phyloP scores from a whole-genome alignment of 306 rosid genomes.

The Cicer bijugum region DNA sequence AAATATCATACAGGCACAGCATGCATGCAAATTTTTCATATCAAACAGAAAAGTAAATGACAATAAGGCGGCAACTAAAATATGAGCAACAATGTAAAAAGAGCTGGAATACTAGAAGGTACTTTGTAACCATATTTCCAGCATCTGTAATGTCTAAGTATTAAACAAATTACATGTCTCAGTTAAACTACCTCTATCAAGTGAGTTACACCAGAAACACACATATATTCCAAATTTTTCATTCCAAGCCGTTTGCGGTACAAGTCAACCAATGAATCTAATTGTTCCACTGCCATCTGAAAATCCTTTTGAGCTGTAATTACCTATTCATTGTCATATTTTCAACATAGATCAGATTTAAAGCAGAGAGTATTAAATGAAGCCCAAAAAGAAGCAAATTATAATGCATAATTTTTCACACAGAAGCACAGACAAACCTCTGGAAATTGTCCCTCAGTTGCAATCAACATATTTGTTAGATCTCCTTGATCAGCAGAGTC shows the following conservation, averaged over 20 bases:
- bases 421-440: constrained; percentile 58
- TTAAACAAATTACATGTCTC: constrained; percentile 23
- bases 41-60: constrained; percentile 26
- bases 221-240: constrained; percentile 69
- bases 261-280: constrained; percentile 66
- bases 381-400: constrained; percentile 32
- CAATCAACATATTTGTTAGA: constrained; percentile 62
- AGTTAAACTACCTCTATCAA: constrained; percentile 76
- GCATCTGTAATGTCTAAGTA: constrained; percentile 32
- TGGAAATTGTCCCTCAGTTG: constrained; percentile 67
- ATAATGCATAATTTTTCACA: constrained; percentile 13
- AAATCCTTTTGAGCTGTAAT: constrained; percentile 62
- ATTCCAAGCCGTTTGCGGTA: constrained; percentile 76
- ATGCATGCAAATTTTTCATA: constrained; percentile 14
- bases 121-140: constrained; percentile 11
- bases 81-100: background rate
- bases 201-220: constrained; percentile 87
- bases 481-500: constrained; percentile 81
- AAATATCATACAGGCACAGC: constrained; percentile 31
- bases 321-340: constrained; percentile 56
- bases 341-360: constrained; percentile 29
- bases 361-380: constrained; percentile 27
- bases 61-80: constrained; percentile 15
- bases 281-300: constrained; percentile 63
- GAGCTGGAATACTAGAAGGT: constrained; percentile 17